phyloP scores from a whole-genome alignment of 2,329 filamentous ascomycete species.

The Penicillium palitans region DNA sequence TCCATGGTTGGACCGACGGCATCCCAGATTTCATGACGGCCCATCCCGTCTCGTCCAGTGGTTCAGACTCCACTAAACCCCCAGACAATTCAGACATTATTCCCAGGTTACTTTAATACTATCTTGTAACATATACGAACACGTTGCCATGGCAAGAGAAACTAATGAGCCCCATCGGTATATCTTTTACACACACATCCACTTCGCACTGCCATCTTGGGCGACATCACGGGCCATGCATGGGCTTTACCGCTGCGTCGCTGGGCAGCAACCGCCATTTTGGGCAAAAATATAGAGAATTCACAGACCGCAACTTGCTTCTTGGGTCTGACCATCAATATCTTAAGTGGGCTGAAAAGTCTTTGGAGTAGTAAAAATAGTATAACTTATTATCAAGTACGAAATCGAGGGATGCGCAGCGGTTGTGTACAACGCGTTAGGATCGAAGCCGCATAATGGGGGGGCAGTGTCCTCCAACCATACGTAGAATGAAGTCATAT shows the following conservation, averaged over 20 bases:
- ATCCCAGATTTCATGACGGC: conserved; percentile 20
- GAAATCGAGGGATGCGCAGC: not conserved
- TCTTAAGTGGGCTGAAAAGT: not conserved
- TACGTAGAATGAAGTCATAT: not conserved
- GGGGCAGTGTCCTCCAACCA: conserved; percentile 1
- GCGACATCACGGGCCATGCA: conserved; percentile 28
- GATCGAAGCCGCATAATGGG: conserved; percentile 9
- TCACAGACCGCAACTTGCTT: conserved; percentile 31
- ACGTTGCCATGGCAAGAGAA: conserved; percentile 27
- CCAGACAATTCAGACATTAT: conserved; percentile 12
- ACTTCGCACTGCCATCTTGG: conserved; percentile 25
- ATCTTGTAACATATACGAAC: conserved; percentile 4
- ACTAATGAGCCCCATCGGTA: conserved; percentile 6
- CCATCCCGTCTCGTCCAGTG: conserved; percentile 27
- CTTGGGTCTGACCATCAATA: not conserved
- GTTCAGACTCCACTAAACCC: conserved; percentile 26
- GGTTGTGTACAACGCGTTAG: conserved; percentile 5
- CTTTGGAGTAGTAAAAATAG: conserved; percentile 12
- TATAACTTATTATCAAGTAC: not conserved
- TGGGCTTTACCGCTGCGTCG: conserved; percentile 37
- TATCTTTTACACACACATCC: conserved; percentile 19
- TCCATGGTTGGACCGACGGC: conserved; percentile 25
- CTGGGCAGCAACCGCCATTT: conserved; percentile 37
- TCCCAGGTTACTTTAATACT: not conserved
- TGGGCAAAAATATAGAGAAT: conserved; percentile 22